Conservation (phyloP, 2,329 filamentous ascomycete genomes). For the Colletotrichum sp. region DNA sequence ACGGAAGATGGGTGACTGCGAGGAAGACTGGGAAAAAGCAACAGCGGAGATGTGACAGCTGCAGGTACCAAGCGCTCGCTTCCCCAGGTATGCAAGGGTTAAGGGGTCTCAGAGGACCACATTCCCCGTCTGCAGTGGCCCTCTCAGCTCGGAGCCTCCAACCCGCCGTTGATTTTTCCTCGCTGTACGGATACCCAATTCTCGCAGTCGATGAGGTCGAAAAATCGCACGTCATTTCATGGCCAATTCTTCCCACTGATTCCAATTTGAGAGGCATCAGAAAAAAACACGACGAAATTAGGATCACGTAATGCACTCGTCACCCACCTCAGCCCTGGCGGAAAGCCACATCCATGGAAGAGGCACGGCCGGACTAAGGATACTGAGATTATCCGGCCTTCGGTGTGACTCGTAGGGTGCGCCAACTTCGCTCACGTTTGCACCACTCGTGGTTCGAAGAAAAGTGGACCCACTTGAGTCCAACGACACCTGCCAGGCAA, state of each 20-base stretch:
- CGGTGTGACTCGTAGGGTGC: neutral
- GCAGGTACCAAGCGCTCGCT: conserved; percentile 14
- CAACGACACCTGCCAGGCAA: neutral
- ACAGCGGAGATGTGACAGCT: neutral
- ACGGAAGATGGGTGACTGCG: neutral
- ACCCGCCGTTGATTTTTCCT: neutral
- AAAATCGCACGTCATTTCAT: neutral
- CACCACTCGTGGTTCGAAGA: neutral
- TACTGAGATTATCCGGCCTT: neutral
- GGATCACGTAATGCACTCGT: neutral
- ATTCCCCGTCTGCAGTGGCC: neutral
- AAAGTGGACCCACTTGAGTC: neutral
- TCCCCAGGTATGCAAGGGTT: conserved; percentile 1
- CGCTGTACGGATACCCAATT: neutral
- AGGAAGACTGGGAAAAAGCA: neutral
- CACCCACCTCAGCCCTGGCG: neutral
- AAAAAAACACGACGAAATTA: neutral
- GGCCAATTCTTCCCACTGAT: neutral
- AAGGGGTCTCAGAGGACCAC: neutral
- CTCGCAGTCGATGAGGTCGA: neutral
- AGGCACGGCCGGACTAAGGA: neutral
- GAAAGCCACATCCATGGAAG: neutral
- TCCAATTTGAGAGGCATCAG: neutral
- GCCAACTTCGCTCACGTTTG: neutral
- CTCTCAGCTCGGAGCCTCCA: neutral